phyloP scores from a whole-genome alignment of 495 filamentous ascomycete genomes.

The Tuber microsphaerosporum region DNA sequence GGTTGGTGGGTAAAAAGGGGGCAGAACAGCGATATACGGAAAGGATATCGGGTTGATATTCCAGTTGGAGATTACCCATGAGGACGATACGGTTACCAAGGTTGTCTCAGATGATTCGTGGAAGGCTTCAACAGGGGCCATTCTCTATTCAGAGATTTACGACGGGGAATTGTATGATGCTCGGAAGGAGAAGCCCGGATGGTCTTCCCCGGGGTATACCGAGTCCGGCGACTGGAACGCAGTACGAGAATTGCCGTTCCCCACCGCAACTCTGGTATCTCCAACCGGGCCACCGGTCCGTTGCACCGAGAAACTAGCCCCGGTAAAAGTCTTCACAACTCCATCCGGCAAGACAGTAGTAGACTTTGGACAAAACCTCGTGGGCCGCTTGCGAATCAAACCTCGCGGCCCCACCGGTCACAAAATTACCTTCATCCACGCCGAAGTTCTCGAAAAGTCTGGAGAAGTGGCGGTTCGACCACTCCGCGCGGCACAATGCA shows the following conservation, averaged over 20 bases:
- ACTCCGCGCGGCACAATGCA: conserved; percentile 47
- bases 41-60: conserved; percentile 47
- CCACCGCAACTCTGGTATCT: not conserved
- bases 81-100: conserved; percentile 29
- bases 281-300: not conserved
- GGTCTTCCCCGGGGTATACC: conserved; percentile 28
- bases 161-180: conserved; percentile 52
- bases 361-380: conserved; percentile 55
- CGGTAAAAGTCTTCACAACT: conserved; percentile 37
- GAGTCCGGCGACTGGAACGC: conserved; percentile 20
- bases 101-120: conserved; percentile 47
- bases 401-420: conserved; percentile 43
- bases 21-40: conserved; percentile 45
- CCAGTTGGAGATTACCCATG: conserved; percentile 45
- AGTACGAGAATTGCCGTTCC: not conserved
- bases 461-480: conserved; percentile 50
- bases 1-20: conserved; percentile 18
- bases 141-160: conserved; percentile 50
- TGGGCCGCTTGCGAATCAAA: conserved; percentile 47
- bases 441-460: conserved; percentile 50
- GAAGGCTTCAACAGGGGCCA: conserved; percentile 44
- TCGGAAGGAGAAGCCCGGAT: conserved; percentile 34
- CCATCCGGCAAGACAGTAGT: conserved; percentile 47
- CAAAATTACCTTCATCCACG: conserved; percentile 46
- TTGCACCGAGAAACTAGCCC: not conserved